Evolutionary conservation across 495 filamentous ascomycete species (phyloP), one percentile per base, ranked within the genome.

Genomic region (Penicillium canariense): DNA sequence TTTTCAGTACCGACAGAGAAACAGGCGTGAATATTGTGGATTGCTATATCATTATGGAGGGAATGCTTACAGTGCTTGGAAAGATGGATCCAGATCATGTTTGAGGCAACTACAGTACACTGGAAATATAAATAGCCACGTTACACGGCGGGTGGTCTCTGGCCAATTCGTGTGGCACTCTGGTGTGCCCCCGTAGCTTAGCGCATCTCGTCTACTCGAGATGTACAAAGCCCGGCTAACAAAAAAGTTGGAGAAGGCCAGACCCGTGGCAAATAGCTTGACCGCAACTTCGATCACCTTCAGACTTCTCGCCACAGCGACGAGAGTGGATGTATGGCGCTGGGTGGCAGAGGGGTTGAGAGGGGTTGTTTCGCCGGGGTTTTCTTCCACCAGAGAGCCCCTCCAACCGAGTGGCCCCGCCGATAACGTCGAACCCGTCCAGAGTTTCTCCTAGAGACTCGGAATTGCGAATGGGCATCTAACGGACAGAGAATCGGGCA

Each of bases 201-300:
- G 14, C 12, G n/a, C 3, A 40, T 32, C 28, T 25, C 31, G 17
- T 15, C 32, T 12, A 44, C 26, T 27, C 14, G 40, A 34, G 28
- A 57, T 15, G 23, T 15, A 20, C 15, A 20, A 10, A 11, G 2
- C 7, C 1, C n/a, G n/a, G n/a, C n/a, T 5, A 23, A 25, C 2
- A 12, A 4, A n/a, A 39, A 42, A 5, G 9, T 42, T 5, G 10
- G 27, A 26, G 20, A 52, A n/a, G n/a, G 12, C 17, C 26, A 59
- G 44, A 27, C 18, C 40, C 50, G 62, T 65, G 62, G 59, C 62
- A 44, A 65, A 45, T 36, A 18, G 30, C 44, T 54, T 62, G 62
- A 65, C 62, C 62, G 62, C 56, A 65, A 62, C 46, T 60, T 31
- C 18, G 9, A 35, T 22, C 22, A 23, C 10, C n/a, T n/a, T n/a